Evolutionary conservation across 352 stramenopile genomes (phyloP).

Genomic region (Elongisporangium anandrum): DNA sequence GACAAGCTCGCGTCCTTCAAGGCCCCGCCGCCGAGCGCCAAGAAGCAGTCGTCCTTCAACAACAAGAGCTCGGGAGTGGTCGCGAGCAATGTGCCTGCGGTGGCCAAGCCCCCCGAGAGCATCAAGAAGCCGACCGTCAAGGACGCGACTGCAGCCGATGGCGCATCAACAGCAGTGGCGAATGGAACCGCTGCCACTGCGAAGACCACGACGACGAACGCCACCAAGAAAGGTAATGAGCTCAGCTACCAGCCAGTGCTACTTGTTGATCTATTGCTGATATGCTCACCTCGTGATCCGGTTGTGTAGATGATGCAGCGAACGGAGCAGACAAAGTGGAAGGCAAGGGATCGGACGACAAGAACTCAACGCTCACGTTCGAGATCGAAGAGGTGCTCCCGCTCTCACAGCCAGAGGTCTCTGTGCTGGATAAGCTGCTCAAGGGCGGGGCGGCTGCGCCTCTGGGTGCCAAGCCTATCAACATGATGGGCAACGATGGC

Average conservation of each 20-base stretch:
- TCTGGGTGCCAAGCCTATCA: slow-evolving; percentile 47
- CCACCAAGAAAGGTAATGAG: too few relatives aligned
- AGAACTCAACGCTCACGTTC: slow-evolving; percentile 43
- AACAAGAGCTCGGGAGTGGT: slow-evolving; percentile 4
- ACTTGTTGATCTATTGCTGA: too few relatives aligned
- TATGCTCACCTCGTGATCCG: too few relatives aligned
- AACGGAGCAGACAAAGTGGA: slow-evolving; percentile 7
- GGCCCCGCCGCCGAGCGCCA: slow-evolving; percentile 25
- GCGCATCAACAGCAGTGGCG: background rate
- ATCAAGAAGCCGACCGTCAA: slow-evolving; percentile 13
- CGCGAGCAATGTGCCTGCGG: background rate
- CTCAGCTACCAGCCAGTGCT: too few relatives aligned
- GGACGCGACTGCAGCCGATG: background rate
- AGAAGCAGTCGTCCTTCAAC: slow-evolving; percentile 41
- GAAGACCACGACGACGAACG: too few relatives aligned
- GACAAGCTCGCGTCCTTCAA: slow-evolving; percentile 84
- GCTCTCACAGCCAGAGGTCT: slow-evolving; percentile 64
- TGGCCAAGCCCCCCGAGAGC: slow-evolving; percentile 16
- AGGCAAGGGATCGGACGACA: slow-evolving; percentile 4
- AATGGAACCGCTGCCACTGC: background rate
- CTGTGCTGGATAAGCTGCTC: slow-evolving; percentile 72
- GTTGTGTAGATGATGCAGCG: slow-evolving; percentile 8
- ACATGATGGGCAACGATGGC: slow-evolving; percentile 55
- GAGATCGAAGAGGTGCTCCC: slow-evolving; percentile 59
- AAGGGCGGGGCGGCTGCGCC: slow-evolving; percentile 43